These are phyloP conservation scores for Globisporangium alternatum DNA, from an alignment of 352 stramenopile genomes.

Conservation along the genomic window DNA sequence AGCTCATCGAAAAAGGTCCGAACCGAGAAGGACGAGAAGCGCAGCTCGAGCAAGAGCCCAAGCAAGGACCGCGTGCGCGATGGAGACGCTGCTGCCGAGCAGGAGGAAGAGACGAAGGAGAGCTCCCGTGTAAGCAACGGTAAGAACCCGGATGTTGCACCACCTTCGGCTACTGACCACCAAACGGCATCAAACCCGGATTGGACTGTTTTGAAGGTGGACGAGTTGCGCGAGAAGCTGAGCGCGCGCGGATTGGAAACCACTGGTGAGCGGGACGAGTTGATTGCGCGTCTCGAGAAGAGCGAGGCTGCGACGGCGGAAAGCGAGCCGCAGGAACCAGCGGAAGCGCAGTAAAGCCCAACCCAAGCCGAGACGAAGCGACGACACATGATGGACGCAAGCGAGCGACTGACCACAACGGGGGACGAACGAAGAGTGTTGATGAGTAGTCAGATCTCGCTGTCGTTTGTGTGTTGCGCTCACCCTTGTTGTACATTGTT, in stretches of 20 bases:
- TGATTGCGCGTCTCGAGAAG: constrained; percentile 15
- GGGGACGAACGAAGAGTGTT: constrained; percentile 9
- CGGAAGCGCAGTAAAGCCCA: constrained; percentile 1
- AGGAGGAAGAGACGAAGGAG: constrained; percentile 19
- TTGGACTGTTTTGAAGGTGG: constrained; percentile 25
- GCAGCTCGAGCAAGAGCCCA: constrained; percentile 22
- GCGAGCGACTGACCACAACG: neutral
- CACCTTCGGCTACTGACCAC: constrained; percentile 14
- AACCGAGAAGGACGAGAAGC: constrained; percentile 16
- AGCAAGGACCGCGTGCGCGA: constrained; percentile 5
- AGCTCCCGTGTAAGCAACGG: constrained; percentile 18
- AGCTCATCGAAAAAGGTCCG: constrained; percentile 17
- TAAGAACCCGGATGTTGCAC: constrained; percentile 23
- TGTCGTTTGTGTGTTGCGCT: constrained; percentile 17
- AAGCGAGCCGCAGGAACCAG: neutral
- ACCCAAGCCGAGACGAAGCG: neutral
- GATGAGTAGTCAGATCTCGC: constrained; percentile 14
- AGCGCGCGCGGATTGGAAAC: constrained; percentile 17
- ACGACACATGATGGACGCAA: neutral
- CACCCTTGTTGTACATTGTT: constrained; percentile 16
- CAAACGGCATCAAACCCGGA: constrained; percentile 16
- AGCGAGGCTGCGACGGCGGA: neutral
- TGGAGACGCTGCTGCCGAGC: neutral
- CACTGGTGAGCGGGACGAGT: constrained; percentile 17
- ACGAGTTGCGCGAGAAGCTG: constrained; percentile 23